Evolutionary conservation across 352 stramenopile genomes (phyloP), one percentile per base, ranked within the genome.

Genomic region (Phytophthora quininea): DNA sequence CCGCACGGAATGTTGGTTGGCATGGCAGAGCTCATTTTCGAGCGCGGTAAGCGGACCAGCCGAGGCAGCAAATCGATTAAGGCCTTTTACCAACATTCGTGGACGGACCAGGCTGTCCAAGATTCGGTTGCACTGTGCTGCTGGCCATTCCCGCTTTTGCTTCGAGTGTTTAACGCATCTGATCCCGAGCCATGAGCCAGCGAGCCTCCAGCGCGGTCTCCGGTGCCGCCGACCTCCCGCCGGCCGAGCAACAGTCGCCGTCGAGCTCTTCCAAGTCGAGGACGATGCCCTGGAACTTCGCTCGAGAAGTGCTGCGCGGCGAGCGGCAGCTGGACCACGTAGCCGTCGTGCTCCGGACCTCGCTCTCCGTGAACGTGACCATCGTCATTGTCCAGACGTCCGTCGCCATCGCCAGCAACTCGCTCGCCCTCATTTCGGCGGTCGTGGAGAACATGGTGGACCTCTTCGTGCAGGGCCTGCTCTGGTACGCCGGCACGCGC

Each of bases 361-460:
- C 84, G 35, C 71, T 92, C 6, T 61, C 40, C 42, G 90, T 80
- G 3, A 92, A 90, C 70, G 71, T 92, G 46, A 35, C 78, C 42
- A 90, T 92, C 56, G 83, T 92, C 37, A 54, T 86, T n/a, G 69
- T 78, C 46, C 90, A 90, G 84, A 84, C 80, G 3, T 74, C 90
- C 5, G 82, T 97, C 24, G 84, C 77, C 31, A 77, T 92, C 56
- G 58, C 73, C 42, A 97, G 89, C 35, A 70, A 91, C 15, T 98
- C 90, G 49, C 79, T 98, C 46, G 93, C 90, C 12, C 79, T 98
- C 35, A 79, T 98, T 49, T 97, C 93, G 1, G 89, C 95, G 1
- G 73, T 98, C 33, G 78, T 97, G 4, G 93, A 98, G 71, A 96
- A 90, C 54, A 89, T 97, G 70, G 80, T 98, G 24, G 95, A 98